Percentiles rank a stretch among this genome's conserved stretches.
Evolutionary conservation across 2,329 filamentous ascomycete species (phyloP).

Genomic region (Cadophora luteo-olivacea): DNA sequence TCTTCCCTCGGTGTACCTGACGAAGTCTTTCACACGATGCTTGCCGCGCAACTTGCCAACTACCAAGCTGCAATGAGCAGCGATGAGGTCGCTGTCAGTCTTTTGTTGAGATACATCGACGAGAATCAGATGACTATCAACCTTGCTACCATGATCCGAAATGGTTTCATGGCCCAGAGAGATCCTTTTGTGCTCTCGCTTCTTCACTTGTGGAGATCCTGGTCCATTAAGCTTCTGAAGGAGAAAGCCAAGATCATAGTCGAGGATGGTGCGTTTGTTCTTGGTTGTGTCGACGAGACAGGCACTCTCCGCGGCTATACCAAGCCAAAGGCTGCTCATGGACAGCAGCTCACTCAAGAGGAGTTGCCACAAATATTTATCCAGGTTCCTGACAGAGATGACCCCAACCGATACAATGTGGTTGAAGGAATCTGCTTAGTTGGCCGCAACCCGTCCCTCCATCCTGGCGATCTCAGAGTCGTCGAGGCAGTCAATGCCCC

Average conservation of each 20-base stretch:
- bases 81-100: constrained; percentile 65
- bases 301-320: constrained; percentile 75
- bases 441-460: constrained; percentile 90
- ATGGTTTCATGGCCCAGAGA: constrained; percentile 74
- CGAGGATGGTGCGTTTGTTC: constrained; percentile 82
- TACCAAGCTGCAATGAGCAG: constrained; percentile 75
- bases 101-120: constrained; percentile 80
- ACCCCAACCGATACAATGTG: constrained; percentile 61
- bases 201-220: constrained; percentile 84
- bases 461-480: constrained; percentile 89
- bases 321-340: constrained; percentile 47
- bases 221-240: constrained; percentile 88
- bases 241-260: constrained; percentile 89
- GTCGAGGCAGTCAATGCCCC: constrained; percentile 82
- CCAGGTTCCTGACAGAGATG: constrained; percentile 70
- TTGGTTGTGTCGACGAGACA: constrained; percentile 90
- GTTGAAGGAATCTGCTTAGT: constrained; percentile 82
- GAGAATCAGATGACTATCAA: constrained; percentile 80
- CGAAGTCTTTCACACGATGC: constrained; percentile 69
- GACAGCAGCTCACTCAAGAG: constrained; percentile 49
- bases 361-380: constrained; percentile 86
- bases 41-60: constrained; percentile 69
- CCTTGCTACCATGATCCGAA: constrained; percentile 77
- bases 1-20: constrained; percentile 76
- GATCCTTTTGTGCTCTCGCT: constrained; percentile 87